A percentile compares a stretch with the other conserved stretches of the same genome.
Evolutionary conservation across 495 filamentous ascomycete species (phyloP).

Genomic region (Hypomontagnella monticulosa): DNA sequence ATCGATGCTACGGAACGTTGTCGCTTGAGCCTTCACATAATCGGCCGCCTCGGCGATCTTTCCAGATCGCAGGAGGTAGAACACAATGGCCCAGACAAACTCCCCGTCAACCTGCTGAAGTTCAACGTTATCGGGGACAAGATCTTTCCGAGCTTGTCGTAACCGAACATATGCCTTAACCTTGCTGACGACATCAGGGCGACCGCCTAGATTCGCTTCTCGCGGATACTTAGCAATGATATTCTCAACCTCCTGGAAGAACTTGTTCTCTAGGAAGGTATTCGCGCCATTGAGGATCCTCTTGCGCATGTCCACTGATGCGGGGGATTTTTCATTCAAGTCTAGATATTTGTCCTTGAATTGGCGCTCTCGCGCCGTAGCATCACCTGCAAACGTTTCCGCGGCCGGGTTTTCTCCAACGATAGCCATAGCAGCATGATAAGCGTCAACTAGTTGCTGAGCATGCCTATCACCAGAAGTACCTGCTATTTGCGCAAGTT

Average conservation of each 20-base stretch:
- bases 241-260: constrained; percentile 77
- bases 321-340: constrained; percentile 68
- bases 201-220: constrained; percentile 89
- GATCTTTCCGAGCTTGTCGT: constrained; percentile 76
- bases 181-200: constrained; percentile 86
- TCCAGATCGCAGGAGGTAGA: constrained; percentile 88
- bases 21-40: constrained; percentile 80
- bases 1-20: constrained; percentile 87
- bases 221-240: constrained; percentile 81
- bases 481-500: constrained; percentile 75
- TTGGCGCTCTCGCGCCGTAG: constrained; percentile 74
- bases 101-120: constrained; percentile 79
- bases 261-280: constrained; percentile 75
- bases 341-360: constrained; percentile 79
- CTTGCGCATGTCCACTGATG: constrained; percentile 70
- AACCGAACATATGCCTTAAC: constrained; percentile 90
- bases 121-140: constrained; percentile 76
- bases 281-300: constrained; percentile 81
- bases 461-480: constrained; percentile 71
- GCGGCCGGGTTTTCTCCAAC: constrained; percentile 69
- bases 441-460: constrained; percentile 77
- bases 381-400: constrained; percentile 60
- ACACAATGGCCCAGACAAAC: constrained; percentile 92
- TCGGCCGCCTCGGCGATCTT: constrained; percentile 83
- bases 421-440: constrained; percentile 78